Conservation (phyloP, 2,329 filamentous ascomycete species). For the Macrophomina pseudophaseolina region DNA sequence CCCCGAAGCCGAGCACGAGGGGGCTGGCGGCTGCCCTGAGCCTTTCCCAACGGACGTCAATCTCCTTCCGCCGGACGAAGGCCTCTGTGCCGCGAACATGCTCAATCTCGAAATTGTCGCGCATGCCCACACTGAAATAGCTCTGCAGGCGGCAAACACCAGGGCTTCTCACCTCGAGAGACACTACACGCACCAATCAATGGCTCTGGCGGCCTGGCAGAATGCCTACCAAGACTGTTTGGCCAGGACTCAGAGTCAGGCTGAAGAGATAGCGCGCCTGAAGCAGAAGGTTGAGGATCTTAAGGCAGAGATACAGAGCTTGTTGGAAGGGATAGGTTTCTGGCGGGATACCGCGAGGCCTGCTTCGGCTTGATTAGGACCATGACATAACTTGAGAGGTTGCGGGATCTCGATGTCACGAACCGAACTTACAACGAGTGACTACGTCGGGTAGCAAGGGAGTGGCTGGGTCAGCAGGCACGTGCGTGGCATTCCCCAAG, state of each 20-base stretch:
- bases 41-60: not conserved
- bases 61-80: not conserved
- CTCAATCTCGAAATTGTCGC: slow-evolving; percentile 4
- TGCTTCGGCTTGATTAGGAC: not conserved
- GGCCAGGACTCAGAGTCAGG: not conserved
- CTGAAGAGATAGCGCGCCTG: not conserved
- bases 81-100: not conserved
- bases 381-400: not conserved
- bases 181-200: not conserved
- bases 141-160: not conserved
- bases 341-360: not conserved
- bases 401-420: not conserved
- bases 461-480: no score
- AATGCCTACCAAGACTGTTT: slow-evolving; percentile 3
- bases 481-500: no score
- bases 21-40: not conserved
- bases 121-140: not conserved
- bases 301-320: not conserved
- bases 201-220: not conserved
- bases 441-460: not conserved
- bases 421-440: not conserved
- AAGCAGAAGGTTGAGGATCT: not conserved
- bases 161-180: slow-evolving; percentile 1
- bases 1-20: not conserved
- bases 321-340: not conserved